These are phyloP conservation scores for Lactifluus pinguis DNA, from an alignment of 768 basidiomycete genomes.

Conservation along the genomic window DNA sequence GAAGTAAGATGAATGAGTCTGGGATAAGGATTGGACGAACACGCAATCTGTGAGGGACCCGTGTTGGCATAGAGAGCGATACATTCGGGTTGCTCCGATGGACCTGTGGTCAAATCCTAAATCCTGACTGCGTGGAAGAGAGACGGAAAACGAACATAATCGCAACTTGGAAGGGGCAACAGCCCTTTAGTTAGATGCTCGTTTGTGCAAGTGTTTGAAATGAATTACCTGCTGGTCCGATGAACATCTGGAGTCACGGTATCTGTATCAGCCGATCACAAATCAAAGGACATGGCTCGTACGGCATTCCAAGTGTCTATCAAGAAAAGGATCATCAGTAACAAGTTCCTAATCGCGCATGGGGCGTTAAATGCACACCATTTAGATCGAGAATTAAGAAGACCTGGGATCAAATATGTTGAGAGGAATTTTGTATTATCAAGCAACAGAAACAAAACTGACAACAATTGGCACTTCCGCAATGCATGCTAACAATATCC, in stretches of 20 bases:
- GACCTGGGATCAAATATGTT: background rate
- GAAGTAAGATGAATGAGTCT: too few species aligned
- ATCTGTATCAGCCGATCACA: background rate
- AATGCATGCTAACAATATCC: background rate
- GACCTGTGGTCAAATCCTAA: background rate
- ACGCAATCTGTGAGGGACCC: conserved; percentile 1
- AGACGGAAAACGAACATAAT: background rate
- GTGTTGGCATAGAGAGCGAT: background rate
- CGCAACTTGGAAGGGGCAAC: background rate
- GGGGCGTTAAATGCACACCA: background rate
- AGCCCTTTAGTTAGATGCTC: background rate
- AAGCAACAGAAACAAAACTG: background rate
- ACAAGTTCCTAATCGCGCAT: background rate
- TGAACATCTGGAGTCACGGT: background rate
- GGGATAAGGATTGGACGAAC: background rate
- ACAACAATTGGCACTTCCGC: background rate
- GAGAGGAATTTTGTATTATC: background rate
- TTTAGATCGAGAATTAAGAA: background rate
- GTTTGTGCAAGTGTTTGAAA: background rate
- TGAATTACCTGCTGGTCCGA: background rate
- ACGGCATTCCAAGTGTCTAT: background rate
- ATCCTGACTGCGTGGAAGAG: background rate
- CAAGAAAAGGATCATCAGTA: background rate
- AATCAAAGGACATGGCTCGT: background rate
- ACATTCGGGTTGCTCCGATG: conserved; percentile 5